Percentiles rank a stretch among this genome's conserved stretches.
These are phyloP conservation scores for Fusarium drepaniforme DNA, from an alignment of 2,329 filamentous ascomycete genomes.

Conservation along the genomic window DNA sequence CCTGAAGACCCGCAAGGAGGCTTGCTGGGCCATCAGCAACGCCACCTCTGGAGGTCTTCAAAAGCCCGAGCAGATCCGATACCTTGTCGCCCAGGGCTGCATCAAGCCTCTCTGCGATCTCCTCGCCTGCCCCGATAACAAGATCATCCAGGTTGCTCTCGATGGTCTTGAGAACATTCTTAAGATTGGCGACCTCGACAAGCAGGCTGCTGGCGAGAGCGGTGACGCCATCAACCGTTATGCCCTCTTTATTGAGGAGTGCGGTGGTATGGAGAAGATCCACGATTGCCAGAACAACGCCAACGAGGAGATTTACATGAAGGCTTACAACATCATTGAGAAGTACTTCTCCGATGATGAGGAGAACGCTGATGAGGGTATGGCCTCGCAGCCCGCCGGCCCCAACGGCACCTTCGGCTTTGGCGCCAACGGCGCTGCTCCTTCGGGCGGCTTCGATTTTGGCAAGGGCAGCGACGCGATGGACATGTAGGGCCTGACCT, in stretches of 20 bases:
- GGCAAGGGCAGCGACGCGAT: conserved; percentile 76
- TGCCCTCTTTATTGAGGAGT: conserved; percentile 98
- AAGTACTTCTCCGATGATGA: conserved; percentile 99
- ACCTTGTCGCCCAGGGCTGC: conserved; percentile 91
- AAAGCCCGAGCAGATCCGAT: conserved; percentile 98
- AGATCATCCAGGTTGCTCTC: conserved; percentile 99
- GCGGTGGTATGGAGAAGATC: conserved; percentile 99
- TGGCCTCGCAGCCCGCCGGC: conserved; percentile 75
- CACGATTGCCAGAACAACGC: conserved; percentile 99
- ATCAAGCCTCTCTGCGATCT: conserved; percentile 98
- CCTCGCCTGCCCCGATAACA: conserved; percentile 96
- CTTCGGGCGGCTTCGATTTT: conserved; percentile 93
- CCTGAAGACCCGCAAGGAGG: conserved; percentile 99
- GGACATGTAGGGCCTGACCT: conserved; percentile 67
- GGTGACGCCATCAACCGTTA: conserved; percentile 92
- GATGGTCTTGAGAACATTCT: conserved; percentile 99
- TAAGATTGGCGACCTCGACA: conserved; percentile 99
- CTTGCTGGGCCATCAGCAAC: conserved; percentile 99
- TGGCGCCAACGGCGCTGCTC: conserved; percentile 71
- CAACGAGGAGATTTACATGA: conserved; percentile 99
- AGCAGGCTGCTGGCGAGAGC: conserved; percentile 83
- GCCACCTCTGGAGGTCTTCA: conserved; percentile 97
- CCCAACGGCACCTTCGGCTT: conserved; percentile 84
- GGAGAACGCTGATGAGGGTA: conserved; percentile 86
- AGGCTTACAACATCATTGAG: conserved; percentile 99